phyloP scores from a whole-genome alignment of 2,329 filamentous ascomycete species.

The Fusarium tuaranense region DNA sequence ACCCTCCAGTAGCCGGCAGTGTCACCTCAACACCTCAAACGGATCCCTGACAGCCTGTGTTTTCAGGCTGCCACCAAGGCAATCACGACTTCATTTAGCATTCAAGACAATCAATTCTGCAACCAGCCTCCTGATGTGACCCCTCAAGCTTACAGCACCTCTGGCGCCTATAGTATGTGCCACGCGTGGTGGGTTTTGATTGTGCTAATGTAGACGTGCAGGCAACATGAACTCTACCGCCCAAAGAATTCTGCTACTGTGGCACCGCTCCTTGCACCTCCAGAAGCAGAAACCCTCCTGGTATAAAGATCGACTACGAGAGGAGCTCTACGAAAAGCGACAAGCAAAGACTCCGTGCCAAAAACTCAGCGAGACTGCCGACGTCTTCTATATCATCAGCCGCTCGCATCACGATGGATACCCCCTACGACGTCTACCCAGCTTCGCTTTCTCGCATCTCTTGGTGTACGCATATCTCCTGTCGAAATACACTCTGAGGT shows the following conservation, averaged over 20 bases:
- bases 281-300: neutral
- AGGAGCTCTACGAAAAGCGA: slow-evolving; percentile 9
- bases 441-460: too few relatives aligned
- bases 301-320: slow-evolving; percentile 11
- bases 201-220: neutral
- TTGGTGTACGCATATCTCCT: slow-evolving; percentile 45
- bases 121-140: neutral
- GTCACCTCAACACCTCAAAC: neutral
- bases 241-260: neutral
- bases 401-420: too few relatives aligned
- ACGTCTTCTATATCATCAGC: slow-evolving; percentile 53
- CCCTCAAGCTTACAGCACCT: neutral
- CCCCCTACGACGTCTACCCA: too few relatives aligned
- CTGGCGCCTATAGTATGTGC: neutral
- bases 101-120: neutral
- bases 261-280: slow-evolving; percentile 1
- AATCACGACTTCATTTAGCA: neutral
- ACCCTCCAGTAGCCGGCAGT: too few relatives aligned
- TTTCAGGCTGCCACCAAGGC: too few relatives aligned
- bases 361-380: slow-evolving; percentile 55
- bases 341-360: neutral
- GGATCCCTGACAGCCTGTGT: too few relatives aligned
- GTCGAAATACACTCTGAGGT: slow-evolving; percentile 56
- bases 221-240: neutral
- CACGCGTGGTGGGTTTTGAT: neutral